phyloP scores from a whole-genome alignment of 2,329 filamentous ascomycete genomes.

The Sporothrix dimorphospora region DNA sequence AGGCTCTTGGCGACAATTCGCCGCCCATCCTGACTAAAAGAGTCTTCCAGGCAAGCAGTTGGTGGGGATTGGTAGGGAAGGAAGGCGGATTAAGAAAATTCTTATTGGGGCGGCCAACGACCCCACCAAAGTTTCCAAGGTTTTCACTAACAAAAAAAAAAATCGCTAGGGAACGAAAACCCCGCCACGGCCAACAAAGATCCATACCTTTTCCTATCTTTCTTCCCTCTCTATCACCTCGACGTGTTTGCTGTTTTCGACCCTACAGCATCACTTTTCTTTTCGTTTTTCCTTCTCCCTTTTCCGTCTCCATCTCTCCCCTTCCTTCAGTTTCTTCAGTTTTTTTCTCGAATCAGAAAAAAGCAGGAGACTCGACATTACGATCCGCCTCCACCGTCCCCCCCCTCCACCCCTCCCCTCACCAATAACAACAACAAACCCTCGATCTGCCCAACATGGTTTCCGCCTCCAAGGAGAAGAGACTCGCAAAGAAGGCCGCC shows the following conservation, averaged over 20 bases:
- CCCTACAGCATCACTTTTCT: constrained; percentile 27
- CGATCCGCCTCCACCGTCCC: background rate
- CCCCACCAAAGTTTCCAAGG: constrained; percentile 28
- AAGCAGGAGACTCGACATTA: background rate
- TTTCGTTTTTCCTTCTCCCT: background rate
- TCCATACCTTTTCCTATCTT: constrained; percentile 22
- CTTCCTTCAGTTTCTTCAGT: background rate
- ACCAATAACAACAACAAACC: constrained; percentile 9
- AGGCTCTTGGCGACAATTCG: constrained; percentile 1
- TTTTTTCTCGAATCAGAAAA: background rate
- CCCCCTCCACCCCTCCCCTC: background rate
- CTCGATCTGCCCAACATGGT: constrained; percentile 57
- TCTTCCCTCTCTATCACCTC: constrained; percentile 25
- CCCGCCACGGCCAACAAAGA: constrained; percentile 27
- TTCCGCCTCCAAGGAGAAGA: constrained; percentile 71
- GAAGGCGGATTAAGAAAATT: constrained; percentile 25
- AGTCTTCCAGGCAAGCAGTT: constrained; percentile 7
- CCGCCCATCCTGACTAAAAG: background rate
- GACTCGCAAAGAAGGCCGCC: constrained; percentile 71
- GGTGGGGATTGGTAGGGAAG: background rate
- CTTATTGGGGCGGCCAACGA: constrained; percentile 15
- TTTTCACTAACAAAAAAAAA: constrained; percentile 28
- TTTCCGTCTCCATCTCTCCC: background rate
- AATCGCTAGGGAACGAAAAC: constrained; percentile 26
- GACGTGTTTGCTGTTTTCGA: constrained; percentile 28